Conservation (phyloP, 2,329 filamentous ascomycete species). For the Hymenoscyphus albidus region DNA sequence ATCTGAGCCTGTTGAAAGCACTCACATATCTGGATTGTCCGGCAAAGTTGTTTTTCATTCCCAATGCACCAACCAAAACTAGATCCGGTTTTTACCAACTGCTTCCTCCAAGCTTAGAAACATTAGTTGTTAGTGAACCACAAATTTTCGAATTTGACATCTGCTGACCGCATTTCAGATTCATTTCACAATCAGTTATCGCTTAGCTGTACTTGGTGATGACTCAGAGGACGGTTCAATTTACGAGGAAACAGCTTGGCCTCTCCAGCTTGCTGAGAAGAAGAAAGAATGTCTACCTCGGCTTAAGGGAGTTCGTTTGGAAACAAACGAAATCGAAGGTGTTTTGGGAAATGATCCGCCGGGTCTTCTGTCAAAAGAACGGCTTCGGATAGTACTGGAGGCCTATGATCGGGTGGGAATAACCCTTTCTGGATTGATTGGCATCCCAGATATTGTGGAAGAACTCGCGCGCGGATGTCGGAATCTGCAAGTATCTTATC, state of each 20-base stretch:
- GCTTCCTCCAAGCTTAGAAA: neutral
- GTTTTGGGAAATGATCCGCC: neutral
- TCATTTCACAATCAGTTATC: neutral
- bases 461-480: too few relatives aligned
- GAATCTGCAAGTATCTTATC: too few relatives aligned
- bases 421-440: too few relatives aligned
- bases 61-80: neutral
- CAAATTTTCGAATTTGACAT: neutral
- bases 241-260: neutral
- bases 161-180: neutral
- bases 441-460: too few relatives aligned
- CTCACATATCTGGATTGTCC: constrained; percentile 8
- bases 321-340: neutral
- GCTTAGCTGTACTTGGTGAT: neutral
- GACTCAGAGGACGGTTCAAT: neutral
- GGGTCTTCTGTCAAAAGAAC: neutral
- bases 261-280: neutral
- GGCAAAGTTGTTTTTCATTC: neutral
- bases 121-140: neutral
- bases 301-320: neutral
- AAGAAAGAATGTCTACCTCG: neutral
- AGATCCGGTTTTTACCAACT: neutral
- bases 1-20: constrained; percentile 9
- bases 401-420: neutral
- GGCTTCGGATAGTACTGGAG: neutral